Evolutionary conservation across 148 eudicot genomes (phyloP).

Genomic region (Fagopyrum tataricum): DNA sequence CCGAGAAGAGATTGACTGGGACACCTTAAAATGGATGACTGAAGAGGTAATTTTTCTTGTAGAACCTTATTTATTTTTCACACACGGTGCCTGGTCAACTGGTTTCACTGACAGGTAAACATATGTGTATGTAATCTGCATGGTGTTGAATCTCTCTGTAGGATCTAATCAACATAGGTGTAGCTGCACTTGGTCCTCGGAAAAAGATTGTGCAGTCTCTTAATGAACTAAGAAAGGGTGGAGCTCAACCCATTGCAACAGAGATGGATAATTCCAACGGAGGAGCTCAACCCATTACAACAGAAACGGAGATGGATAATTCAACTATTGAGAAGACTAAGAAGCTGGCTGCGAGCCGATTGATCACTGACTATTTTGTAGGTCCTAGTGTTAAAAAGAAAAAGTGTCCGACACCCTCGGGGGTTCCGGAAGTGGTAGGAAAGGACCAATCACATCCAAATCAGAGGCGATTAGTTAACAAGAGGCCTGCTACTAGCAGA

Average conservation of each 20-base stretch:
- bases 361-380: conserved; percentile 77
- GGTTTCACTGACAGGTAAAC: not conserved
- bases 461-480: conserved; percentile 18
- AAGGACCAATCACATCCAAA: conserved; percentile 28
- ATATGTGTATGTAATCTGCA: not conserved
- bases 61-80: not conserved
- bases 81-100: not conserved
- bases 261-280: conserved; percentile 23
- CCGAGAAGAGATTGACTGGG: conserved; percentile 86
- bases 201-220: conserved; percentile 74
- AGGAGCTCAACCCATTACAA: conserved; percentile 16
- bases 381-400: conserved; percentile 31
- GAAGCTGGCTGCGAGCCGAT: conserved; percentile 43
- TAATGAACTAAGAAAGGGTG: conserved; percentile 40
- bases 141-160: conserved; percentile 22
- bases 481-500: conserved; percentile 18
- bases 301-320: conserved; percentile 25
- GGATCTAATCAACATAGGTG: conserved; percentile 77
- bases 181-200: conserved; percentile 91
- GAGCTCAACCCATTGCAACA: conserved; percentile 14
- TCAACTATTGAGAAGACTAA: conserved; percentile 24
- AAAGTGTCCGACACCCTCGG: conserved; percentile 21
- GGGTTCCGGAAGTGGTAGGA: conserved; percentile 16
- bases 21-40: conserved; percentile 60
- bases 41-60: conserved; percentile 60